A percentile compares a stretch with the other conserved stretches of the same genome.
These are phyloP conservation scores for Prunus armeniaca DNA, from an alignment of 306 rosid species.

Conservation along the genomic window DNA sequence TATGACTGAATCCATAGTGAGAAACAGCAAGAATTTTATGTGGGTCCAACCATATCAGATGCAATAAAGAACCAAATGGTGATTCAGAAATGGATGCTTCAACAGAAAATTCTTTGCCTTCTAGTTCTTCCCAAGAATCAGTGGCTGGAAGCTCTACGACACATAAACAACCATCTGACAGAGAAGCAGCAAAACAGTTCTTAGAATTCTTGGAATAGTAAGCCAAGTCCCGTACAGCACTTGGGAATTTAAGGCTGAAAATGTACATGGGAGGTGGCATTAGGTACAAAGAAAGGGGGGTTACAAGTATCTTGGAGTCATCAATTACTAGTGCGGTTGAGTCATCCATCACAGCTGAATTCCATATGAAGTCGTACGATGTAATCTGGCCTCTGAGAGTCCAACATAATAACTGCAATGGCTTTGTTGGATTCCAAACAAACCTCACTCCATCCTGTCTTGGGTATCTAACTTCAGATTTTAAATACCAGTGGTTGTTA, in stretches of 20 bases:
- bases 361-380: constrained; percentile 69
- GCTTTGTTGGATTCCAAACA: constrained; percentile 78
- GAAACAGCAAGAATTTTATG: constrained; percentile 67
- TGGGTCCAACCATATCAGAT: constrained; percentile 79
- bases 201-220: constrained; percentile 60
- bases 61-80: constrained; percentile 59
- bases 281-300: constrained; percentile 67
- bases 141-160: constrained; percentile 71
- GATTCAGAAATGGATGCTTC: constrained; percentile 52
- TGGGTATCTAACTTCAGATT: constrained; percentile 73
- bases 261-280: constrained; percentile 93
- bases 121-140: constrained; percentile 92
- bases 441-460: constrained; percentile 65
- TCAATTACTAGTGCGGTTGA: constrained; percentile 75
- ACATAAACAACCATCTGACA: constrained; percentile 73
- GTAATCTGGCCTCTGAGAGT: constrained; percentile 74
- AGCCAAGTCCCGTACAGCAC: constrained; percentile 62
- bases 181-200: constrained; percentile 63
- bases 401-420: constrained; percentile 84
- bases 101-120: constrained; percentile 65
- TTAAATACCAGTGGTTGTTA: constrained; percentile 88
- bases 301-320: constrained; percentile 58
- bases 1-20: constrained; percentile 64
- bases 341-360: constrained; percentile 66
- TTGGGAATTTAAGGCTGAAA: constrained; percentile 68